phyloP scores from a whole-genome alignment of 352 stramenopile genomes.

The Thraustochytrium striatum region DNA sequence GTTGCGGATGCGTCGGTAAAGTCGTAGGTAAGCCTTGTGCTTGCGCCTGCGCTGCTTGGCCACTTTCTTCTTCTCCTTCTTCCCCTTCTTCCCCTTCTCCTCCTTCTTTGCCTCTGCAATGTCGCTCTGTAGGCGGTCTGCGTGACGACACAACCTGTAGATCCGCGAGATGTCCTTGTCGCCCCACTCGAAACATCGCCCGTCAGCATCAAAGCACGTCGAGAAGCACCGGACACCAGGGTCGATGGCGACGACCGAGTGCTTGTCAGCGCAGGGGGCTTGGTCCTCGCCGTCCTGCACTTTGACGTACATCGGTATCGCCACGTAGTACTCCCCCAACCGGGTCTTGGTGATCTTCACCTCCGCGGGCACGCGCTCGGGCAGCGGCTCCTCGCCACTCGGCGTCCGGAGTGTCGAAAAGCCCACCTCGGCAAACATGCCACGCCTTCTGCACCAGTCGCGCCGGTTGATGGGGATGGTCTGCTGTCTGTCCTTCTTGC shows the following conservation, averaged over 20 bases:
- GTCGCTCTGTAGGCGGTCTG: not conserved
- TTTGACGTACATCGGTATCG: not conserved
- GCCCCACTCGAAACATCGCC: not conserved
- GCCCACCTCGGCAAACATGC: not conserved
- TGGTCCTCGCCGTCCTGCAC: conserved; percentile 6
- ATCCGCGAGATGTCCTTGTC: not conserved
- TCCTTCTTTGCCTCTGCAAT: not conserved
- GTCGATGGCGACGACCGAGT: not conserved
- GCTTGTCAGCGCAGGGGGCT: not conserved
- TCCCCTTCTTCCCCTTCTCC: no score
- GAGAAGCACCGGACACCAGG: not conserved
- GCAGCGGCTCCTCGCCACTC: not conserved
- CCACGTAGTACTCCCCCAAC: not conserved
- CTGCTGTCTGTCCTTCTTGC: conserved; percentile 1
- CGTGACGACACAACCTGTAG: not conserved
- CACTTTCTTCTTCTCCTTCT: not conserved
- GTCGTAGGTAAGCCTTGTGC: not conserved
- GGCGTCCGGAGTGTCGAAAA: not conserved
- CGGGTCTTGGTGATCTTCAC: not conserved
- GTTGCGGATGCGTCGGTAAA: not conserved
- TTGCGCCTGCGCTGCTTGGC: not conserved
- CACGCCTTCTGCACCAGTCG: not conserved
- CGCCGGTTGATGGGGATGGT: not conserved
- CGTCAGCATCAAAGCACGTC: conserved; percentile 1
- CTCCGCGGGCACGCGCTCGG: not conserved